Evolutionary conservation across 164 flowering plant genomes (phyloP).

Genomic region (Tetracentron sinense): DNA sequence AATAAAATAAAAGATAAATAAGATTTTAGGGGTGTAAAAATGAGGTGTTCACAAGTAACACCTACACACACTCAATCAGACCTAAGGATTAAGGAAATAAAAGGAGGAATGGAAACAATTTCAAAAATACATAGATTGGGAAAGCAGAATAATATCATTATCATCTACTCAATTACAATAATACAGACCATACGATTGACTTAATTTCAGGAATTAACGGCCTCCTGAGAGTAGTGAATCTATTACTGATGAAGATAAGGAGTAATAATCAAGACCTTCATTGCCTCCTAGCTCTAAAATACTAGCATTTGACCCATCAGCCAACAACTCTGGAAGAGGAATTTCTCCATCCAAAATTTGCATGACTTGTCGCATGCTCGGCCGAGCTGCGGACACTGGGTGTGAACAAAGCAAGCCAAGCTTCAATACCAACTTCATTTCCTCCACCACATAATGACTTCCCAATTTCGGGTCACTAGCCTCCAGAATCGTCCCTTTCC

Average conservation of each 20-base stretch:
- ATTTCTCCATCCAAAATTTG: constrained; percentile 28
- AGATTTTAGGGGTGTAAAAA: too few relatives aligned
- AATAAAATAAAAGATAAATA: too few relatives aligned
- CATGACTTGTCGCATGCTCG: constrained; percentile 32
- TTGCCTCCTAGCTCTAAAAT: neutral
- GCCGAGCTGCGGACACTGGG: constrained; percentile 17
- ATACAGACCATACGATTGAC: too few relatives aligned
- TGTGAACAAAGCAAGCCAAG: constrained; percentile 29
- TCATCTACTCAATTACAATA: too few relatives aligned
- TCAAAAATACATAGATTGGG: too few relatives aligned
- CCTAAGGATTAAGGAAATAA: too few relatives aligned
- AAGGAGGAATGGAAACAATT: too few relatives aligned
- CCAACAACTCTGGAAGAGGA: constrained; percentile 19
- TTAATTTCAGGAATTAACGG: neutral
- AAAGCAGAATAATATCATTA: too few relatives aligned
- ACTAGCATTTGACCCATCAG: too few relatives aligned
- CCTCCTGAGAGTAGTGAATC: neutral
- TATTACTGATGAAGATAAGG: constrained; percentile 18
- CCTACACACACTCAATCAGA: too few relatives aligned
- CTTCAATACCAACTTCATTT: constrained; percentile 21
- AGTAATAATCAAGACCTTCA: constrained; percentile 26
- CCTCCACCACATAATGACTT: constrained; percentile 17
- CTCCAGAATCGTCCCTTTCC: constrained; percentile 14
- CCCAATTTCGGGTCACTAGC: constrained; percentile 23
- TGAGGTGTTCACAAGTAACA: too few relatives aligned